Evolutionary conservation across 345 rosid species (phyloP), one percentile per base, ranked within the genome.

Genomic region (Citrus trifoliata): DNA sequence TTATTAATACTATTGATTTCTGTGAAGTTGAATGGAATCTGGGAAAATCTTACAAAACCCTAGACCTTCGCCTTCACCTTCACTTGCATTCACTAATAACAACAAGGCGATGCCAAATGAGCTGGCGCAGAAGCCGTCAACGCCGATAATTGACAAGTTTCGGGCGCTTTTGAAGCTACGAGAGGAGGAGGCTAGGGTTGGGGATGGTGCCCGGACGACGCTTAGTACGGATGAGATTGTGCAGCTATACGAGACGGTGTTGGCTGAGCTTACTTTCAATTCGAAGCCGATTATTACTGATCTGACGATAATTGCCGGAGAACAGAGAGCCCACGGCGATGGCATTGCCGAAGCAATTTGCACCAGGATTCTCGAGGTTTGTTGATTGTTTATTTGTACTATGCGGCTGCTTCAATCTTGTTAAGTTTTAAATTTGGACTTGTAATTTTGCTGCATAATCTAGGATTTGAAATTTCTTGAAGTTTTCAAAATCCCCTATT

Each of bases 221-320:
- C 86, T 79, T 68, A 71, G 85, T 70, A 66, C 64, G 72, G 90
- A 83, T 64, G 98, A 93, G 70, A 83, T 97, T 53, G 98, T 94
- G 75, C 88, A 88, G 68, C 85, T 94, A 28, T 97, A 97, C 79
- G 91, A 89, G 85, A 76, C 83, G 59, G 69, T 93, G 13, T 83
- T 97, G 71, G 86, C 91, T 5, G 99, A 97, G 58, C 86, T 97
- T 51, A 88, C 90, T 59, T 85, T 97, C 86, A 97, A 94, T 89
- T 97, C 98, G 55, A 97, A 97, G 87, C 99, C 99, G 70, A 88
- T 94, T 28, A 97, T 97, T 82, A 97, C 97, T 62, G 98, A 97
- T 88, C 94, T 97, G 82, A 97, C 99, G 3, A 93, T 94, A 71
- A 88, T 97, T 68, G 98, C 99, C 7, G 99, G 97, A 27, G 99